Evolutionary conservation across 257 asterid genomes (phyloP).

Genomic region (Solanum bulbocastanum): DNA sequence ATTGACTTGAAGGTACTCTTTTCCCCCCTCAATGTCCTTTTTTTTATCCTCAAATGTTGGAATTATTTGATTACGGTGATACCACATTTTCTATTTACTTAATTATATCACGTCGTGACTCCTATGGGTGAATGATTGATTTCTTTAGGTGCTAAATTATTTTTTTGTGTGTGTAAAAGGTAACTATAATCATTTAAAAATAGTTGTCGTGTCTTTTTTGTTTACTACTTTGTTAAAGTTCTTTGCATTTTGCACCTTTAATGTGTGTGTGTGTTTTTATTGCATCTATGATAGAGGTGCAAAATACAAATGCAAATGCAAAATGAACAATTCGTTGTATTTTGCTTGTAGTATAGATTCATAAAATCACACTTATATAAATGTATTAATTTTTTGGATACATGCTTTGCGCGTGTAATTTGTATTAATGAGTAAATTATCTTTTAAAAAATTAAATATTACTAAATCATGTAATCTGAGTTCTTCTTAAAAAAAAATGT

Average conservation of each 20-base stretch:
- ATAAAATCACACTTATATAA: neutral
- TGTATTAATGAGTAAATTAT: no score
- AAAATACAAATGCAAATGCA: neutral
- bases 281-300: neutral
- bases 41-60: neutral
- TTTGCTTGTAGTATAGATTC: neutral
- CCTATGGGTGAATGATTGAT: neutral
- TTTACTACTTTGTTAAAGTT: neutral
- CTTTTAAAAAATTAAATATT: no score
- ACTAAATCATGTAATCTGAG: no score
- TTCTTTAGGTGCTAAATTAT: neutral
- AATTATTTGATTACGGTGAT: neutral
- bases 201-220: neutral
- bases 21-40: neutral
- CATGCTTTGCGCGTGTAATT: no score
- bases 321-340: neutral
- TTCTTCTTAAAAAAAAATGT: no score
- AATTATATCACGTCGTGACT: neutral
- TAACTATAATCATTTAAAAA: neutral
- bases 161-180: neutral
- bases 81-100: neutral
- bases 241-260: neutral
- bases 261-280: neutral
- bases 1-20: conserved; percentile 61
- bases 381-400: no score